Conservation (phyloP, 2,329 filamentous ascomycete species). For the Xylaria sp. region DNA sequence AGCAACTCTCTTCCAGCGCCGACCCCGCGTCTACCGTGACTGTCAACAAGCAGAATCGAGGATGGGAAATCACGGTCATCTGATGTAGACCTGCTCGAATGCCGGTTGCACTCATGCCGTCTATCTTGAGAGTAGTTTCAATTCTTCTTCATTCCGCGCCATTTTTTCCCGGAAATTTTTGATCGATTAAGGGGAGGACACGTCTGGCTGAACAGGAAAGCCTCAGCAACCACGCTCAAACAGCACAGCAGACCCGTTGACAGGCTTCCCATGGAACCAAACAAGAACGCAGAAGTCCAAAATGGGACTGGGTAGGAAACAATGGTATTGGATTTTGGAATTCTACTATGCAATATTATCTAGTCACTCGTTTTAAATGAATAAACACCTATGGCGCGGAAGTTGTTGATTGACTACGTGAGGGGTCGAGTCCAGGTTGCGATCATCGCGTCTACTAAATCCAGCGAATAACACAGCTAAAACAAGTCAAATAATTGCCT, state of each 20-base stretch:
- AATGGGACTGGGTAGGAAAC: not conserved
- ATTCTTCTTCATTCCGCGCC: not conserved
- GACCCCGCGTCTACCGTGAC: not conserved
- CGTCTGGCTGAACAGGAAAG: not conserved
- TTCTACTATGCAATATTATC: not conserved
- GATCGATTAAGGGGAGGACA: not conserved
- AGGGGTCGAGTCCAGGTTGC: not conserved
- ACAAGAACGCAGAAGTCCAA: not conserved
- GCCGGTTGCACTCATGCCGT: not conserved
- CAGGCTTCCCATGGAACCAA: not conserved
- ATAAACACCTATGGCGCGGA: constrained; percentile 2
- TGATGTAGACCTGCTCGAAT: not conserved
- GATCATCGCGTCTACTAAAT: too few species aligned
- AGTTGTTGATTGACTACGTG: not conserved
- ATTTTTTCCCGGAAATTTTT: not conserved
- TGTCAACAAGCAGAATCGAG: not conserved
- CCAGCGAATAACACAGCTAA: too few species aligned
- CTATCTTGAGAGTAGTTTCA: not conserved
- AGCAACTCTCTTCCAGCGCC: not conserved
- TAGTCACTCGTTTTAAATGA: constrained; percentile 6
- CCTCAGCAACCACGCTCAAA: not conserved
- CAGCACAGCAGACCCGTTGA: not conserved
- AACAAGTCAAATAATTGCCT: too few species aligned
- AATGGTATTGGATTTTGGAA: not conserved
- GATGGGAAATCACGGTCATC: not conserved